A percentile compares a stretch with the other conserved stretches of the same genome.
These are phyloP conservation scores for Peziza echinospora DNA, from an alignment of 495 filamentous ascomycete genomes.

Conservation along the genomic window DNA sequence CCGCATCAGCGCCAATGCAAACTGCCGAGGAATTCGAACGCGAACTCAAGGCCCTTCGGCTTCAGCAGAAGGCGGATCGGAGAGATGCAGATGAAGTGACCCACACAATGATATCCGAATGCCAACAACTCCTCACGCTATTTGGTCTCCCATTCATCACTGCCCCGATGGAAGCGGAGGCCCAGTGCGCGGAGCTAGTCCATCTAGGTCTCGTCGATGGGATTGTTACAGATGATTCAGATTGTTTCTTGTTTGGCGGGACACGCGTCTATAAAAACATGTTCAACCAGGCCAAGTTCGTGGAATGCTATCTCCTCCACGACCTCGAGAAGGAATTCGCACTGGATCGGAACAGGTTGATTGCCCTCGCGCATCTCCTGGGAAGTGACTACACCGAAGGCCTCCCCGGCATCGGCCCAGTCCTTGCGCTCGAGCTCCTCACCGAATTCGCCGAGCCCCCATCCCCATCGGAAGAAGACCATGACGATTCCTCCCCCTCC, in stretches of 20 bases:
- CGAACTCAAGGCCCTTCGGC: conserved; percentile 66
- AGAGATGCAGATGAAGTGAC: conserved; percentile 92
- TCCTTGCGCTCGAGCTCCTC: conserved; percentile 77
- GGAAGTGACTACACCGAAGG: conserved; percentile 92
- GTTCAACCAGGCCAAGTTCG: conserved; percentile 94
- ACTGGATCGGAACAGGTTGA: conserved; percentile 60
- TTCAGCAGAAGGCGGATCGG: conserved; percentile 86
- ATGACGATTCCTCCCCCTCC: neutral
- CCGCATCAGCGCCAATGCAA: conserved; percentile 27
- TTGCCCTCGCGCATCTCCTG: conserved; percentile 68
- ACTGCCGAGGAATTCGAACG: conserved; percentile 42
- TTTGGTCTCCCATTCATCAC: conserved; percentile 95
- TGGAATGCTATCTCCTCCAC: conserved; percentile 79
- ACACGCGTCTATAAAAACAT: conserved; percentile 96
- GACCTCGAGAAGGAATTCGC: conserved; percentile 81
- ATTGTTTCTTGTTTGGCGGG: conserved; percentile 93
- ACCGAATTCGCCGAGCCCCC: conserved; percentile 51
- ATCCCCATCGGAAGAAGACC: conserved; percentile 3
- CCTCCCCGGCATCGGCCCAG: conserved; percentile 69
- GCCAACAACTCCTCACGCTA: conserved; percentile 68
- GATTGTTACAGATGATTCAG: conserved; percentile 93
- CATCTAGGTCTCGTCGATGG: conserved; percentile 73
- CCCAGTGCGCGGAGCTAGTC: conserved; percentile 87
- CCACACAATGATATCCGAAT: conserved; percentile 82
- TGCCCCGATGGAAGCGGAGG: conserved; percentile 96